phyloP scores from a whole-genome alignment of 176 grass and related monocot species.

The Carex parvula region DNA sequence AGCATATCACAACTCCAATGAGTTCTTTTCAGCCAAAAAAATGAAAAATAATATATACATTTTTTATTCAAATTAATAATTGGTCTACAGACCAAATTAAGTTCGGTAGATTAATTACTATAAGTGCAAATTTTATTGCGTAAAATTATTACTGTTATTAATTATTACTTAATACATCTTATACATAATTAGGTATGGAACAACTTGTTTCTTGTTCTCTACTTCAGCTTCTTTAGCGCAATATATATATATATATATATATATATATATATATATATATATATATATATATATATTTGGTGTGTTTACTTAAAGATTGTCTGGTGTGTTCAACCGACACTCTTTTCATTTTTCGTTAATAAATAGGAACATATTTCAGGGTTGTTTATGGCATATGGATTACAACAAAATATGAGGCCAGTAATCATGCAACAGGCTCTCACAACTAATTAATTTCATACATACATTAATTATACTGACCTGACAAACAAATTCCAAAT shows the following conservation, averaged over 20 bases:
- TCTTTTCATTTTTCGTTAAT: neutral
- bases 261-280: no score
- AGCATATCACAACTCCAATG: neutral
- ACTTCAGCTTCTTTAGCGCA: conserved; percentile 8
- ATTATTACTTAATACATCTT: neutral
- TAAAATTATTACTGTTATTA: neutral
- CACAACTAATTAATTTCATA: neutral
- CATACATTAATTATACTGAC: neutral
- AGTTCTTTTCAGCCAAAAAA: neutral
- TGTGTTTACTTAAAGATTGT: conserved; percentile 4
- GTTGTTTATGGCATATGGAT: neutral
- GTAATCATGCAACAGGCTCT: neutral
- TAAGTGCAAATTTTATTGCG: neutral
- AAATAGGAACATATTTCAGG: neutral
- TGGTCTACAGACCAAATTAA: neutral
- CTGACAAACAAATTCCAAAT: neutral
- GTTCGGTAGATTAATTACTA: no score
- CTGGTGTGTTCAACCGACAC: conserved; percentile 11
- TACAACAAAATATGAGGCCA: neutral
- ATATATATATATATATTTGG: neutral
- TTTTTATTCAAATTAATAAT: neutral
- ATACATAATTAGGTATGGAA: conserved; percentile 6
- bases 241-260: no score
- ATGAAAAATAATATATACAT: neutral
- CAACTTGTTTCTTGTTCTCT: neutral